Evolutionary conservation across 2,329 filamentous ascomycete species (phyloP).

Genomic region (Botrytis elliptica): DNA sequence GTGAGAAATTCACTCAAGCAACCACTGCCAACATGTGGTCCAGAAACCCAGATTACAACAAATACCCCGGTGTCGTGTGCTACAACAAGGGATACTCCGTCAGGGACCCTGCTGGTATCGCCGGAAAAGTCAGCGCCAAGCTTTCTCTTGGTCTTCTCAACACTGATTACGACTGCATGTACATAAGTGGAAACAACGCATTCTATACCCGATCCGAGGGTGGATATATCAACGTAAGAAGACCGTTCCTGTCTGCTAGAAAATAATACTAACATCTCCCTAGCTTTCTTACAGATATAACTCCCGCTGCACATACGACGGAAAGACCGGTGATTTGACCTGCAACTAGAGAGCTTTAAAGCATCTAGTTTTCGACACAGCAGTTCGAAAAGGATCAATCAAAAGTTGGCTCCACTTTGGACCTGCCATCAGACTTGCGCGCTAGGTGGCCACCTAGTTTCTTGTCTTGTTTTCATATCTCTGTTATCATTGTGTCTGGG

Average conservation of each 20-base stretch:
- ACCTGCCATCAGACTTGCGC: neutral
- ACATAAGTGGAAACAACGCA: neutral
- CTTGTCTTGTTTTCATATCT: neutral
- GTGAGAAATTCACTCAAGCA: neutral
- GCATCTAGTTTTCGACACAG: neutral
- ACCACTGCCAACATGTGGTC: neutral
- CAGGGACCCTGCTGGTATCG: neutral
- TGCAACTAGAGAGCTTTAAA: neutral
- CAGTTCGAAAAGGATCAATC: neutral
- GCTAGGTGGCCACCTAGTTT: neutral
- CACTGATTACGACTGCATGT: constrained; percentile 5
- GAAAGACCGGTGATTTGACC: neutral
- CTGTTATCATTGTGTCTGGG: neutral
- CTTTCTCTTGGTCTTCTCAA: no score
- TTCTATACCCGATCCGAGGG: neutral
- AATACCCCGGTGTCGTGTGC: neutral
- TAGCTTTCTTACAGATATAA: neutral
- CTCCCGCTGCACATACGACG: neutral
- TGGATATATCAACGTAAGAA: neutral
- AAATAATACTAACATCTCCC: neutral
- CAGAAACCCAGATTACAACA: neutral
- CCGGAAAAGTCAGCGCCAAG: neutral
- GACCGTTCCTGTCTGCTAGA: neutral
- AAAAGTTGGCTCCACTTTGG: no score
- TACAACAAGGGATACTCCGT: neutral